phyloP scores from a whole-genome alignment of 1,284 basidiomycete genomes.

The Fomitopsis betulina region DNA sequence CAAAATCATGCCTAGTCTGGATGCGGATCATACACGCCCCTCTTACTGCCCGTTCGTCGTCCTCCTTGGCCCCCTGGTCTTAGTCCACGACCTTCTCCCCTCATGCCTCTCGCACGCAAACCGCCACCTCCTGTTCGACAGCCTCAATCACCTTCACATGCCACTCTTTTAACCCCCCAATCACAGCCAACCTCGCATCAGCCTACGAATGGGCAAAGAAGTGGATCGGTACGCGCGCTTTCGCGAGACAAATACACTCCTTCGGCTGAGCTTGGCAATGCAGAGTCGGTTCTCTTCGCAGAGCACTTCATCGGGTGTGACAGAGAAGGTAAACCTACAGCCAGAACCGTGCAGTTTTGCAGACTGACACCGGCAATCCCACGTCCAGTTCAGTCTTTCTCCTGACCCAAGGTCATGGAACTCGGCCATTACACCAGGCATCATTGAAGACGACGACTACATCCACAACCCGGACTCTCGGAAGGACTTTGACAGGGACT shows the following conservation, averaged over 20 bases:
- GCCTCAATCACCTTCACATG: neutral
- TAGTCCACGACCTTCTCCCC: neutral
- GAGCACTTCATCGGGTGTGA: neutral
- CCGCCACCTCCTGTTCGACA: neutral
- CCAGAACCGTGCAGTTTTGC: neutral
- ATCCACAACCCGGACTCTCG: conserved; percentile 78
- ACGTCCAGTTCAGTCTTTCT: conserved; percentile 66
- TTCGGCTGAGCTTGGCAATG: neutral
- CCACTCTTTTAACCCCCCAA: neutral
- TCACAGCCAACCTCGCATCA: neutral
- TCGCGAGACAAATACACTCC: neutral
- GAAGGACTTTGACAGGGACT: conserved; percentile 59
- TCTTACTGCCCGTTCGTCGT: neutral
- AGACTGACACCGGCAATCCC: neutral
- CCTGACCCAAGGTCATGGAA: conserved; percentile 73
- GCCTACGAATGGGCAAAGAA: neutral
- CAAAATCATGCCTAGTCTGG: neutral
- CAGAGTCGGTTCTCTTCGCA: neutral
- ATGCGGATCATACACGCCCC: neutral
- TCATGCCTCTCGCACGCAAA: neutral
- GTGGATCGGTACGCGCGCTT: neutral
- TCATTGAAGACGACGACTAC: conserved; percentile 62
- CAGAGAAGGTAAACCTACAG: neutral
- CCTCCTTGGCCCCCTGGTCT: neutral
- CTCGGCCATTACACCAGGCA: conserved; percentile 53